These are phyloP conservation scores for Jimgerdemannia lactiflua DNA, from an alignment of 192 early-diverging fungal genomes.

Conservation along the genomic window DNA sequence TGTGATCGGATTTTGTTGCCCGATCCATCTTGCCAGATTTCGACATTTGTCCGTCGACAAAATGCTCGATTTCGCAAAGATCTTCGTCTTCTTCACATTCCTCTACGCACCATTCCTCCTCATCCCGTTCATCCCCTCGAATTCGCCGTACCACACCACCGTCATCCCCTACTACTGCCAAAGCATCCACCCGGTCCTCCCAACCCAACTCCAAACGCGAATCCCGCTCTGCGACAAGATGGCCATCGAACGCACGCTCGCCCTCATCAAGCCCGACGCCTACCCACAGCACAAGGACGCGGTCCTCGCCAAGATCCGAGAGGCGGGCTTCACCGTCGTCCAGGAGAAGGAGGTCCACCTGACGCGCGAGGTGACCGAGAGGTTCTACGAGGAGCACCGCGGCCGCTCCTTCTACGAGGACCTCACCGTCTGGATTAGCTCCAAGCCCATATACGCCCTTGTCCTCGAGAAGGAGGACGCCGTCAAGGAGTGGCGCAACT, in stretches of 20 bases:
- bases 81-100: too few species aligned
- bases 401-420: constrained; percentile 17
- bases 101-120: too few species aligned
- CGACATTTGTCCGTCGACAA: too few species aligned
- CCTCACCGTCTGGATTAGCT: constrained; percentile 44
- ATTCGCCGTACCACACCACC: too few species aligned
- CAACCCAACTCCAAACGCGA: too few species aligned
- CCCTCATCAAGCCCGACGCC: constrained; percentile 59
- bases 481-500: constrained; percentile 42
- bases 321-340: constrained; percentile 39
- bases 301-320: constrained; percentile 37
- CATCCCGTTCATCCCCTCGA: too few species aligned
- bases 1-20: too few species aligned
- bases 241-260: constrained; percentile 41
- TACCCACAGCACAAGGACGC: constrained; percentile 47
- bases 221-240: background rate
- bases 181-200: too few species aligned
- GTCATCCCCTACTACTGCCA: too few species aligned
- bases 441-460: constrained; percentile 50
- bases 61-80: too few species aligned
- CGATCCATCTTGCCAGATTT: too few species aligned
- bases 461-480: constrained; percentile 51
- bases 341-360: constrained; percentile 35
- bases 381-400: constrained; percentile 31
- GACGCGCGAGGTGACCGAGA: constrained; percentile 32